Percentiles rank a stretch among this genome's conserved stretches.
Conservation (phyloP, 106 monocot genomes). For the Amphibolis antarctica region DNA sequence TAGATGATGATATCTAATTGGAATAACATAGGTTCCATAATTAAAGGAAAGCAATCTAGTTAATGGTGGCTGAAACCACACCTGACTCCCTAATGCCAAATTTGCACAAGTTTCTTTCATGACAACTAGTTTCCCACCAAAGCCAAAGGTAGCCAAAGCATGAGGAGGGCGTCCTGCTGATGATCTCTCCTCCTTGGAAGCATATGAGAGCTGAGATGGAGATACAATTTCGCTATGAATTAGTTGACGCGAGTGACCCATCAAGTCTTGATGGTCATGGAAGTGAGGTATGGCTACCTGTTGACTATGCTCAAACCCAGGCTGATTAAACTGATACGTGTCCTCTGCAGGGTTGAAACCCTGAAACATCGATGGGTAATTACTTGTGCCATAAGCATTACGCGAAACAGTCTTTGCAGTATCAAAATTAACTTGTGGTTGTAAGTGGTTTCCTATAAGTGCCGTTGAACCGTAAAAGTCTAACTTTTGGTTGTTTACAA, state of each 20-base stretch:
- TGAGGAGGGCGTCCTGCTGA: constrained; percentile 88
- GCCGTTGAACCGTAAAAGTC: constrained; percentile 26
- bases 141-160: constrained; percentile 83
- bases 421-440: neutral
- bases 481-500: constrained; percentile 21
- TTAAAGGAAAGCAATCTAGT: neutral
- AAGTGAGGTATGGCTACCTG: constrained; percentile 28
- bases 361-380: constrained; percentile 13
- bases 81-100: constrained; percentile 53
- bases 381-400: neutral
- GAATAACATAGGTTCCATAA: neutral
- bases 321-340: constrained; percentile 27
- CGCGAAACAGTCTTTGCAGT: neutral
- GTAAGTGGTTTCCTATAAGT: constrained; percentile 4
- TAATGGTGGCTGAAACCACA: constrained; percentile 5
- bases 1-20: too few species aligned
- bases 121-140: constrained; percentile 90
- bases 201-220: constrained; percentile 29
- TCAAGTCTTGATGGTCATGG: constrained; percentile 23
- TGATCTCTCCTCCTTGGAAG: constrained; percentile 50
- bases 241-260: constrained; percentile 31
- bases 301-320: constrained; percentile 20
- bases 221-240: constrained; percentile 25
- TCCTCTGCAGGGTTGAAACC: constrained; percentile 30
- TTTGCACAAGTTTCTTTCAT: constrained; percentile 44